Evolutionary conservation across 2,329 filamentous ascomycete species (phyloP).

Genomic region (Aureobasidium sp.): DNA sequence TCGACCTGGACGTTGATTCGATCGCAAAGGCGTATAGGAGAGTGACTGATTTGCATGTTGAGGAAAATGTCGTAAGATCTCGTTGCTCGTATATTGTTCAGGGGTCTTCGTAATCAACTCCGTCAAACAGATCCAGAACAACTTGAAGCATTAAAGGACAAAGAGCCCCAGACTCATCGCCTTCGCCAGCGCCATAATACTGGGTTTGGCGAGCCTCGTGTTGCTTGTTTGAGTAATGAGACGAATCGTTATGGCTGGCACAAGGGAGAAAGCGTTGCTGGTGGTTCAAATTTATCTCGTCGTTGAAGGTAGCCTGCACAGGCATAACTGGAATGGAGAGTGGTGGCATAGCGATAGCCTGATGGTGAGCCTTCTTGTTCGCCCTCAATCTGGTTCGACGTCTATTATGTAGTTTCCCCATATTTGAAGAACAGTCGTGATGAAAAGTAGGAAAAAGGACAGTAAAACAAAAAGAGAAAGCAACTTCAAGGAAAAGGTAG

Average conservation of each 20-base stretch:
- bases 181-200: constrained; percentile 35
- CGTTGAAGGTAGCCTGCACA: not conserved
- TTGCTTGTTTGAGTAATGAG: not conserved
- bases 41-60: not conserved
- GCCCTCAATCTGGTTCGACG: constrained; percentile 38
- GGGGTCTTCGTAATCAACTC: constrained; percentile 37
- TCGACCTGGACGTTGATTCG: not conserved
- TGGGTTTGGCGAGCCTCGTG: constrained; percentile 27
- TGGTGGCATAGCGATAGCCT: constrained; percentile 2
- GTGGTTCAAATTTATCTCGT: not conserved
- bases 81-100: constrained; percentile 19
- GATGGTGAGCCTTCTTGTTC: not conserved
- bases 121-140: constrained; percentile 39
- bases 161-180: constrained; percentile 34
- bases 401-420: constrained; percentile 40
- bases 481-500: not conserved
- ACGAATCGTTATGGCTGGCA: not conserved
- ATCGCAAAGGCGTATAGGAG: not conserved
- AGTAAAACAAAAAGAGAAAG: not conserved
- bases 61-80: not conserved
- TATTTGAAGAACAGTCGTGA: constrained; percentile 17
- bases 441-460: not conserved
- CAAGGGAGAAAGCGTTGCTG: not conserved
- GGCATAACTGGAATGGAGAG: not conserved
- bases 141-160: constrained; percentile 40